phyloP scores from a whole-genome alignment of 495 filamentous ascomycete genomes.

The Penicillium crystallinum region DNA sequence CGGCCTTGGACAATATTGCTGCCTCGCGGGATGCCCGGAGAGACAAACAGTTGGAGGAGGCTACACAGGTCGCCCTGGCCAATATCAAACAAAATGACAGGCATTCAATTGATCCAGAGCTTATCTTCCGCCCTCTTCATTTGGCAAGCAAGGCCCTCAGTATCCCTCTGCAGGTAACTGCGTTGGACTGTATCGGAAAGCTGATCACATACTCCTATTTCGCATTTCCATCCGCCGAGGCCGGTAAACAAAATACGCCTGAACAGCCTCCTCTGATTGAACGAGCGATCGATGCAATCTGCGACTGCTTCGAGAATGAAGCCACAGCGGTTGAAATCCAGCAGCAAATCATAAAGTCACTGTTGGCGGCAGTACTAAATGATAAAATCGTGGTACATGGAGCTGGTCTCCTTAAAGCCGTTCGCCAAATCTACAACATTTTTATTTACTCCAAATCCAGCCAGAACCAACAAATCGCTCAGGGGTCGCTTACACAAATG shows the following conservation, averaged over 20 bases:
- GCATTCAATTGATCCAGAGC: slow-evolving; percentile 69
- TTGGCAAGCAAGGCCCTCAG: slow-evolving; percentile 81
- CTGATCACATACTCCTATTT: slow-evolving; percentile 98
- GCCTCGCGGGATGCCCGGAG: slow-evolving; percentile 80
- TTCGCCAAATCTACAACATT: slow-evolving; percentile 97
- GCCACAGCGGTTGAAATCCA: slow-evolving; percentile 85
- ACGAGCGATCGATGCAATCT: slow-evolving; percentile 97
- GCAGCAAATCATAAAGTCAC: slow-evolving; percentile 94
- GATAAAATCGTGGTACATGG: slow-evolving; percentile 99
- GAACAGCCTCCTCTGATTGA: slow-evolving; percentile 74
- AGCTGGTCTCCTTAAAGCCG: slow-evolving; percentile 93
- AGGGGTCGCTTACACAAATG: slow-evolving; percentile 97
- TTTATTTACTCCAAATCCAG: slow-evolving; percentile 90
- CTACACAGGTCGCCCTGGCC: slow-evolving; percentile 71
- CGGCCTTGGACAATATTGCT: slow-evolving; percentile 84
- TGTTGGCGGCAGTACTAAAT: slow-evolving; percentile 91
- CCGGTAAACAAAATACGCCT: slow-evolving; percentile 43
- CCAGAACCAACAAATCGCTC: slow-evolving; percentile 91
- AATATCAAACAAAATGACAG: slow-evolving; percentile 75
- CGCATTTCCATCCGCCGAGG: slow-evolving; percentile 59
- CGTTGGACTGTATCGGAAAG: slow-evolving; percentile 97
- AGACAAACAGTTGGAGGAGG: slow-evolving; percentile 72
- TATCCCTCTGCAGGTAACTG: slow-evolving; percentile 77
- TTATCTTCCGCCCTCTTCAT: slow-evolving; percentile 85
- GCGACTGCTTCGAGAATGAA: slow-evolving; percentile 97